phyloP scores from a whole-genome alignment of 2,329 filamentous ascomycete species.

The Neofusicoccum umdonicola region DNA sequence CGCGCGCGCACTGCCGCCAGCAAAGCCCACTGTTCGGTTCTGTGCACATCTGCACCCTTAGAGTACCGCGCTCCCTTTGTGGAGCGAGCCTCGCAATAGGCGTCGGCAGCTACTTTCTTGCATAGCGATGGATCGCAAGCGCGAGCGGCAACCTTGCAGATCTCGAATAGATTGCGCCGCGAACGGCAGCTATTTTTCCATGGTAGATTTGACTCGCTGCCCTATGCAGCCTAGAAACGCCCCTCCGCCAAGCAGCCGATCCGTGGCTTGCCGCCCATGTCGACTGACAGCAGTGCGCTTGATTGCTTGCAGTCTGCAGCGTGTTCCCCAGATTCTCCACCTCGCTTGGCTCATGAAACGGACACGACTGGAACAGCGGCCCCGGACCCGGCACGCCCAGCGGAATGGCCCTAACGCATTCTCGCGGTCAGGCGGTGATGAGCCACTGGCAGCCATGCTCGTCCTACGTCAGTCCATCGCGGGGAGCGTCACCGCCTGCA shows the following conservation, averaged over 20 bases:
- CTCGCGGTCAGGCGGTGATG: neutral
- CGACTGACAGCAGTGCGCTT: neutral
- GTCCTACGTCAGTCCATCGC: neutral
- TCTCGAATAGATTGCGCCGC: neutral
- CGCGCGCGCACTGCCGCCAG: neutral
- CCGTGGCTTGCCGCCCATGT: slow-evolving; percentile 1
- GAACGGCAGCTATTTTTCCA: neutral
- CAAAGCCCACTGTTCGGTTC: neutral
- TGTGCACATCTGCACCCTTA: neutral
- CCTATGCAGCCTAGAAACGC: neutral
- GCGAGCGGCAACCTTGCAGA: neutral
- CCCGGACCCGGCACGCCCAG: neutral
- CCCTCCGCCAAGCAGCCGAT: neutral
- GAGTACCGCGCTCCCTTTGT: neutral
- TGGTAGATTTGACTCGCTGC: neutral
- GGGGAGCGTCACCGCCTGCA: neutral
- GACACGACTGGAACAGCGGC: slow-evolving; percentile 4
- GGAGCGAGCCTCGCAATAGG: neutral
- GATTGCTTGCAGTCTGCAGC: neutral
- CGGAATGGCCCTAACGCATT: neutral
- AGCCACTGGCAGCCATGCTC: neutral
- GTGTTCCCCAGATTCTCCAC: slow-evolving; percentile 14
- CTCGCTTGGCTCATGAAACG: slow-evolving; percentile 15
- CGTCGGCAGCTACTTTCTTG: neutral
- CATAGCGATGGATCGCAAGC: neutral